Evolutionary conservation across 176 grass and related monocot genomes (phyloP).

Genomic region (Phoenix dactylifera): DNA sequence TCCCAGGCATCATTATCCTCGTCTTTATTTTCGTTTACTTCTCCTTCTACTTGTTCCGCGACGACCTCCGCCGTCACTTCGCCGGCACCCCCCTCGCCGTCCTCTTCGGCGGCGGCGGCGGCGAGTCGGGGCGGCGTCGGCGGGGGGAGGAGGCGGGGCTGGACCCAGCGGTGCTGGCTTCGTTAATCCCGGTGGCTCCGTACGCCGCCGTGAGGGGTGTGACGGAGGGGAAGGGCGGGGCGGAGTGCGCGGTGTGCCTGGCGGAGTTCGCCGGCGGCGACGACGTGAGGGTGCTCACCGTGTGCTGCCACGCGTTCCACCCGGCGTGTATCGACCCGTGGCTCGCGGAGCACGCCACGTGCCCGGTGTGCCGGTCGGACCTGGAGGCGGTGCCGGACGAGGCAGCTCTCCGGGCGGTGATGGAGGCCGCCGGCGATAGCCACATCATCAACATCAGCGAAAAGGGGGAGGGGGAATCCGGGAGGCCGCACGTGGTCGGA

Average conservation of each 20-base stretch:
- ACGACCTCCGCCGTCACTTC: no score
- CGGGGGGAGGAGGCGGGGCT: conserved; percentile 21
- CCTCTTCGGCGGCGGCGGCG: no score
- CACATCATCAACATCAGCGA: conserved; percentile 1
- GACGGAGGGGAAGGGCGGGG: not conserved
- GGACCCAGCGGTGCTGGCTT: conserved; percentile 33
- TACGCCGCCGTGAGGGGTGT: not conserved
- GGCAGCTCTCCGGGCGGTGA: not conserved
- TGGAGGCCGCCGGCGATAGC: not conserved
- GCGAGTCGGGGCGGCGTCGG: no score
- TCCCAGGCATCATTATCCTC: no score
- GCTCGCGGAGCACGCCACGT: conserved; percentile 44
- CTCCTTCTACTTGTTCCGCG: no score
- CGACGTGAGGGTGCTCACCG: conserved; percentile 42
- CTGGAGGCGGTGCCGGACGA: conserved; percentile 12
- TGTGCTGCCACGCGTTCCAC: conserved; percentile 62
- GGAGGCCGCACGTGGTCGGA: no score
- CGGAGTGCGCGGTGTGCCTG: conserved; percentile 61
- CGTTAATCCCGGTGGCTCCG: conserved; percentile 33
- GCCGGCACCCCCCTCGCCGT: no score
- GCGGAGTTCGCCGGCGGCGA: conserved; percentile 36
- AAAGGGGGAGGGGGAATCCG: not conserved
- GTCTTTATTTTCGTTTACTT: no score
- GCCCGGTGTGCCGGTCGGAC: conserved; percentile 44
- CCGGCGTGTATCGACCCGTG: conserved; percentile 49